Base-by-base conservation (phyloP, 768 basidiomycete genomes). In the Chiua virens region DNA sequence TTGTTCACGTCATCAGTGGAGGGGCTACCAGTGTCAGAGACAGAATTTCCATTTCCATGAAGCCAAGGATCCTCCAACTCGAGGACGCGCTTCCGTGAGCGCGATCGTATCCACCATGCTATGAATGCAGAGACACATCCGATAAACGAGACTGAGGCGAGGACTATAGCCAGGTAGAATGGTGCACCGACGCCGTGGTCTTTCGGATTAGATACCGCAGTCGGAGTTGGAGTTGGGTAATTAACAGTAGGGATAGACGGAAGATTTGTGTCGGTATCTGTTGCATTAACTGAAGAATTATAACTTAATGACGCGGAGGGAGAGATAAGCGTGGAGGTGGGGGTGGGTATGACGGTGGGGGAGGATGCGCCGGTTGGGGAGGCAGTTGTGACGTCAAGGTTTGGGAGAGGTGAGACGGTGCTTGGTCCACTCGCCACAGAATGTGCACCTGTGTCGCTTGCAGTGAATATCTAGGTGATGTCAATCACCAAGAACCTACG, bases 111-210 rank as follows among this genome's bases (percentile, higher is more conserved):
- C 53, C 69, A 72, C 75, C 76, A 81, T 1, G 79, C 75, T 28
- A 79, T 59, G n/a, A 82, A 55, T 35, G 79, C 74, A 15, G 75
- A 62, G 30, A 81, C 38, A 45, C 73, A 71, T 7, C 78, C 76
- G 43, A 80, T 54, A 30, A 74, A 69, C 17, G 73, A 70, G 51
- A 85, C 71, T 0, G 66, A 65, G 28, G 77, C 81, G 4, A 83
- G 66, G n/a, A 72, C 69, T 45, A 83, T 72, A 22, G 71, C 79
- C 5, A 80, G 58, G 55, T 82, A 82, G 58, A 80, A 74, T 34
- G 77, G 73, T 2, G 77, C 64, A 3, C 65, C 65, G 10, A 60
- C 53, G 6, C 62, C 62, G 14, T 59, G 62, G 36, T 54, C 60
- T n/a, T 15, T 52, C 7, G 68, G 49, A 15, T 53, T 23, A 5